Evolutionary conservation across 2,329 filamentous ascomycete genomes (phyloP), one percentile per base, ranked within the genome.

Genomic region (Zopfia rhizophila): DNA sequence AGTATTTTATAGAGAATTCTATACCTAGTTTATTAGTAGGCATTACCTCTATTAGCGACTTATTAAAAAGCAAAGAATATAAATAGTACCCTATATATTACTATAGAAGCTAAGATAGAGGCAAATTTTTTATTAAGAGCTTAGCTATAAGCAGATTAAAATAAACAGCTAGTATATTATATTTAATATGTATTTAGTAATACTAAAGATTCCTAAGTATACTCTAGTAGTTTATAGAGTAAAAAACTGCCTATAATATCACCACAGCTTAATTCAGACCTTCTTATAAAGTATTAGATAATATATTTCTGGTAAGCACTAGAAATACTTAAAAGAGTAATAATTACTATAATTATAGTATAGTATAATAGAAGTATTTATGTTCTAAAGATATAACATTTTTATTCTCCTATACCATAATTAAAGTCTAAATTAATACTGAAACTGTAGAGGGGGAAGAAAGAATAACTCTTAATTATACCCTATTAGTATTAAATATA

Each of bases 91-190:
- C 6, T 23, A 76, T 68, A 36, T 81, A 85, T 0, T 73, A 48
- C 0, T 8, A 3, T 0, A 82, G 82, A 0, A 85, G 68, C 2
- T 76, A 72, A 3, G 72, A 60, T 0, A 84, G 53, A 0, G 79
- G 81, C 1, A 66, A 29, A 0, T 82, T 81, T 44, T 84, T 72
- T 0, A 85, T 73, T 0, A 84, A 68, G 0, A 87, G 63, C 17
- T 78, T 69, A 0, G 78, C 82, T 0, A 72, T 78, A 2, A 86
- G 51, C 0, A 83, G 36, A 48, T 82, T 82, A 51, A 78, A 78
- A 18, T 79, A 74, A 3, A 81, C 70, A 3, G 21, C 22, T 6
- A 37, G 24, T 21, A 11, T 4, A 12, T 16, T 28, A 13, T 31
- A 40, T 8, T 39, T 36, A 1, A 32, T 10, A 14, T 36, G 24